Percentiles rank a stretch among this genome's conserved stretches.
These are phyloP conservation scores for Fusarium chuoi DNA, from an alignment of 2,329 filamentous ascomycete species.

Conservation along the genomic window DNA sequence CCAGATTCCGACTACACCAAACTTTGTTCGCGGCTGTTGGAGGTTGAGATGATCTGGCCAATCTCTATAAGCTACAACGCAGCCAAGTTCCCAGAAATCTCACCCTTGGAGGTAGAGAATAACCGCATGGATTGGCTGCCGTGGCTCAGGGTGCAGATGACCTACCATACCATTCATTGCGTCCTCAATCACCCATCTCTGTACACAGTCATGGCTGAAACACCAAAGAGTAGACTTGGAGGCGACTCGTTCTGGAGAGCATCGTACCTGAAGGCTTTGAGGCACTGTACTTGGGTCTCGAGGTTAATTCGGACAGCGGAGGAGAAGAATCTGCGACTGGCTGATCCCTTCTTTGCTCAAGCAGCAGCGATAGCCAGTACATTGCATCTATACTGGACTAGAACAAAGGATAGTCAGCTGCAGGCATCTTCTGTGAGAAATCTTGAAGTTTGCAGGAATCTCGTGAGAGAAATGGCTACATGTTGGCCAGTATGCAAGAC, in stretches of 20 bases:
- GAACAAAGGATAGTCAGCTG: neutral
- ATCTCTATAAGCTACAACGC: constrained; percentile 13
- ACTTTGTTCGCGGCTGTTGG: neutral
- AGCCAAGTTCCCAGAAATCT: neutral
- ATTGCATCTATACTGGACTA: constrained; percentile 13
- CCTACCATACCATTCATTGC: constrained; percentile 22
- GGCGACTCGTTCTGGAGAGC: constrained; percentile 21
- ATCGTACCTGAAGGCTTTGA: constrained; percentile 15
- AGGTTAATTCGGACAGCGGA: constrained; percentile 11
- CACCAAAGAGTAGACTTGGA: constrained; percentile 2
- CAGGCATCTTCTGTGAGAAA: neutral
- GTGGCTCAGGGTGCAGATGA: constrained; percentile 19
- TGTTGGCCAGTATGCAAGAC: constrained; percentile 23
- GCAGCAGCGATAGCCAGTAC: constrained; percentile 28
- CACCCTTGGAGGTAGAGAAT: neutral
- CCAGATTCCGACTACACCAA: constrained; percentile 21
- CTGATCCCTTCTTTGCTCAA: constrained; percentile 28
- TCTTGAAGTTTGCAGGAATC: constrained; percentile 10
- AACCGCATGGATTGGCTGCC: constrained; percentile 12
- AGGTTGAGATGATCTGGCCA: neutral
- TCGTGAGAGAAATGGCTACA: constrained; percentile 18
- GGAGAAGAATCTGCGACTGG: constrained; percentile 10
- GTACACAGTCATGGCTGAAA: constrained; percentile 9
- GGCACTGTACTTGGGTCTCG: constrained; percentile 30
- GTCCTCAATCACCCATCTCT: constrained; percentile 27